Evolutionary conservation across 2,329 filamentous ascomycete species (phyloP).

Genomic region (Botryotinia globosa): DNA sequence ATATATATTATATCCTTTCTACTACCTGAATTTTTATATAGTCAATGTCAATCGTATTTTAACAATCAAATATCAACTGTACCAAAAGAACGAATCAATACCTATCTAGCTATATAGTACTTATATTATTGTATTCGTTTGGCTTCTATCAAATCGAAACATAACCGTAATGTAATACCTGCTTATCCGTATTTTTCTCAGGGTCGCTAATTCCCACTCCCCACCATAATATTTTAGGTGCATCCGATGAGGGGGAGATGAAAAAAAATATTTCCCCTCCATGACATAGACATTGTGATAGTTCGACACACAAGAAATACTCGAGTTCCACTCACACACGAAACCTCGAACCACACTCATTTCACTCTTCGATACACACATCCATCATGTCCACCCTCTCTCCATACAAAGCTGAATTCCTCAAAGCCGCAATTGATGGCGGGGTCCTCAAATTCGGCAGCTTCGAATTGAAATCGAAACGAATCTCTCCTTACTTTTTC

Average conservation of each 20-base stretch:
- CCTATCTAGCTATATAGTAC: too few relatives aligned
- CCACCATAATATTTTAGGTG: slow-evolving; percentile 7
- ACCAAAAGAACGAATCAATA: background rate
- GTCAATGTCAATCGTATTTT: background rate
- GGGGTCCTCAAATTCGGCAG: slow-evolving; percentile 76
- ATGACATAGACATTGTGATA: background rate
- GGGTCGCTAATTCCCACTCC: slow-evolving; percentile 7
- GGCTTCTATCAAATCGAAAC: background rate
- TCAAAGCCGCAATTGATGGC: slow-evolving; percentile 64
- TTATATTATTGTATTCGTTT: too few relatives aligned
- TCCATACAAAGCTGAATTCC: slow-evolving; percentile 69
- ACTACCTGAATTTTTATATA: background rate
- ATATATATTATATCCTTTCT: too few relatives aligned
- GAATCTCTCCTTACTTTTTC: slow-evolving; percentile 94
- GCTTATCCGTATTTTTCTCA: background rate
- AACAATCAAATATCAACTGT: background rate
- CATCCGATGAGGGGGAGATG: background rate
- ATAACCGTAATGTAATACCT: background rate
- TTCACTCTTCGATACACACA: background rate
- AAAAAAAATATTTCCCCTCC: slow-evolving; percentile 16
- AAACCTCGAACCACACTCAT: background rate
- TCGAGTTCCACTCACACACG: slow-evolving; percentile 4
- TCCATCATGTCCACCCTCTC: slow-evolving; percentile 43
- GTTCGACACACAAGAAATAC: background rate
- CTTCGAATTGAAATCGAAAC: slow-evolving; percentile 89